Evolutionary conservation across 805 yeast species (phyloP).

Genomic region (Yarrowia osloensis): DNA sequence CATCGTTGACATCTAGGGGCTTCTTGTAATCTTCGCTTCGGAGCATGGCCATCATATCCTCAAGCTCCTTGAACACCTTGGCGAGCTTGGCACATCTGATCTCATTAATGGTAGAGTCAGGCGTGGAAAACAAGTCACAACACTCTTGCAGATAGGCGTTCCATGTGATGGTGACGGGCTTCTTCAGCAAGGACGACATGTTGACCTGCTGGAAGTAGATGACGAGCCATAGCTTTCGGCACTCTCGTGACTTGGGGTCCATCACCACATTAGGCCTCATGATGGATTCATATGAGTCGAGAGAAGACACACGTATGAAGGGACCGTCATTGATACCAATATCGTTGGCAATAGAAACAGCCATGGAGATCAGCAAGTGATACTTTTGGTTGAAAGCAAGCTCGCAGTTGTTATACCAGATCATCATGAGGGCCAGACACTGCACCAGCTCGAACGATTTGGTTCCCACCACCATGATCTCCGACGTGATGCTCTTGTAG

Average conservation of each 20-base stretch:
- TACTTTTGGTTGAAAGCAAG: conserved; percentile 76
- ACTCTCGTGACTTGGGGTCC: conserved; percentile 49
- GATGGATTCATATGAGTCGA: conserved; percentile 37
- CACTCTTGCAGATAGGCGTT: conserved; percentile 62
- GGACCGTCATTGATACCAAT: conserved; percentile 58
- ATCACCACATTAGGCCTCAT: conserved; percentile 47
- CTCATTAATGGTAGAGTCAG: conserved; percentile 43
- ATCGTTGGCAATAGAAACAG: conserved; percentile 71
- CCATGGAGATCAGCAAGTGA: conserved; percentile 65
- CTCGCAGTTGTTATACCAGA: conserved; percentile 87
- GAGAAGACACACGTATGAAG: conserved; percentile 37
- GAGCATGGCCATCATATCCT: conserved; percentile 53
- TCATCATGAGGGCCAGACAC: conserved; percentile 57
- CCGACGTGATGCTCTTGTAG: conserved; percentile 41
- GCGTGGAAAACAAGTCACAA: conserved; percentile 50
- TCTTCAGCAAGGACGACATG: conserved; percentile 63
- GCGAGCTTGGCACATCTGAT: conserved; percentile 58
- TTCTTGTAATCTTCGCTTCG: conserved; percentile 37
- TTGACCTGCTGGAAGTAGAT: conserved; percentile 65
- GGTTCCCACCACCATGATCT: conserved; percentile 67
- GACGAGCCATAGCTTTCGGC: conserved; percentile 55
- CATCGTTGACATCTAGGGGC: conserved; percentile 43
- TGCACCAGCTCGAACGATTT: conserved; percentile 70
- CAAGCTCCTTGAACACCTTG: conserved; percentile 60
- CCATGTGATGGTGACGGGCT: conserved; percentile 54